Conservation (phyloP, 108 stramenopile species). For the Pseudonitzschia pungens region DNA sequence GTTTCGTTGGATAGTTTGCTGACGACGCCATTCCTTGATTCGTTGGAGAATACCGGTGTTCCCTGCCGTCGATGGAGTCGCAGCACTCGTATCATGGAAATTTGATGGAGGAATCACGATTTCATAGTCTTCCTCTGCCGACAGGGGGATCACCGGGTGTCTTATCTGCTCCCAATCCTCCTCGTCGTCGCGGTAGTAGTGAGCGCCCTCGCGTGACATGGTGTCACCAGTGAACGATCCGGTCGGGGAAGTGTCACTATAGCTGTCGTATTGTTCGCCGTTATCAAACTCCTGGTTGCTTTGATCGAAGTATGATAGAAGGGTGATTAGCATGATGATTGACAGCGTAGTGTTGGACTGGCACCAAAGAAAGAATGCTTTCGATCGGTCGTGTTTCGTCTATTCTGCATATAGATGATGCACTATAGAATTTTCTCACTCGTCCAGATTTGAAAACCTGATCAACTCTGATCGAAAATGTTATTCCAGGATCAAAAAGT, state of each 20-base stretch:
- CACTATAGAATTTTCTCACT: no score
- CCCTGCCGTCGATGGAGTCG: conserved; percentile 1
- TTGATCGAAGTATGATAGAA: conserved; percentile 23
- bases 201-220: background rate
- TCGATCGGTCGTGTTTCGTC: no score
- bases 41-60: conserved; percentile 1
- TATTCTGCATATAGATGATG: no score
- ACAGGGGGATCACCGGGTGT: background rate
- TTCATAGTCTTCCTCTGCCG: conserved; percentile 13
- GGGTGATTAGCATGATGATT: conserved; percentile 18
- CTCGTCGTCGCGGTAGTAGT: background rate
- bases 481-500: no score
- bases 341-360: background rate
- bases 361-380: background rate
- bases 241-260: background rate
- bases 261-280: background rate
- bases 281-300: conserved; percentile 1
- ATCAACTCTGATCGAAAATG: no score
- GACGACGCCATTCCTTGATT: conserved; percentile 13
- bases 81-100: background rate
- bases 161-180: conserved; percentile 11
- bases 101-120: background rate
- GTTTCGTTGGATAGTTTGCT: conserved; percentile 14
- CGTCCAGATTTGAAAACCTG: no score
- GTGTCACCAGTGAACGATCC: conserved; percentile 4